A percentile compares a stretch with the other conserved stretches of the same genome.
Conservation (phyloP, 305 asterid genomes). For the Euphrasia arctica region DNA sequence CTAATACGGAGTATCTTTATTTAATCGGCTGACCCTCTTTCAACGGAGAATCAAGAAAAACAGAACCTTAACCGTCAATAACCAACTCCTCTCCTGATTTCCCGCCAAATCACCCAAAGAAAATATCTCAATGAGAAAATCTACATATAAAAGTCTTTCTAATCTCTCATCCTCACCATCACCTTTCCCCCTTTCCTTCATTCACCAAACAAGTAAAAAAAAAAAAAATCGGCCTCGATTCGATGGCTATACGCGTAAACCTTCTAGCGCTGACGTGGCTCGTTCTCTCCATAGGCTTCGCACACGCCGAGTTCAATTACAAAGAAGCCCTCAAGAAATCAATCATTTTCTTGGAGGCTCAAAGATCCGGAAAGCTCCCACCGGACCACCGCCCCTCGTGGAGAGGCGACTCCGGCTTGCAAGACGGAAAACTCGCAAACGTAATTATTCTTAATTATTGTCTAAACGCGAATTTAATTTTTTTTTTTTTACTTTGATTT, state of each 20-base stretch:
- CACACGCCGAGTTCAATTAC: slow-evolving; percentile 43
- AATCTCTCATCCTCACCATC: background rate
- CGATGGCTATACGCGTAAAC: slow-evolving; percentile 25
- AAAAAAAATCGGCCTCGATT: slow-evolving; percentile 23
- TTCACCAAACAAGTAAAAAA: slow-evolving; percentile 4
- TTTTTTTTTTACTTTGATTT: background rate
- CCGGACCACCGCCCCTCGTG: slow-evolving; percentile 51
- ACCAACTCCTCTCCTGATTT: slow-evolving; percentile 30
- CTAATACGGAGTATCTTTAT: too few relatives aligned
- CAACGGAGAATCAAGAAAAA: too few relatives aligned
- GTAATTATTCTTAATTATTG: slow-evolving; percentile 19
- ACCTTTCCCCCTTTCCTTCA: background rate
- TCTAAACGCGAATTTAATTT: background rate
- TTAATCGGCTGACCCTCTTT: too few relatives aligned
- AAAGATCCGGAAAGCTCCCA: slow-evolving; percentile 88
- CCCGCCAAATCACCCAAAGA: slow-evolving; percentile 33
- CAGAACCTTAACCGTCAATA: slow-evolving; percentile 13
- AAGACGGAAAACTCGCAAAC: slow-evolving; percentile 62
- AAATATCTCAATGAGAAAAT: background rate
- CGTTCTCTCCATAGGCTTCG: slow-evolving; percentile 25
- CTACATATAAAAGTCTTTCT: background rate
- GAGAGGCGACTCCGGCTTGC: slow-evolving; percentile 83
- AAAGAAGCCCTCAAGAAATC: slow-evolving; percentile 59
- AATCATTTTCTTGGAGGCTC: slow-evolving; percentile 77
- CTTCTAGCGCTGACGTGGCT: slow-evolving; percentile 35